Conservation (phyloP, 208 protist species). For the Porcisia deanei region DNA sequence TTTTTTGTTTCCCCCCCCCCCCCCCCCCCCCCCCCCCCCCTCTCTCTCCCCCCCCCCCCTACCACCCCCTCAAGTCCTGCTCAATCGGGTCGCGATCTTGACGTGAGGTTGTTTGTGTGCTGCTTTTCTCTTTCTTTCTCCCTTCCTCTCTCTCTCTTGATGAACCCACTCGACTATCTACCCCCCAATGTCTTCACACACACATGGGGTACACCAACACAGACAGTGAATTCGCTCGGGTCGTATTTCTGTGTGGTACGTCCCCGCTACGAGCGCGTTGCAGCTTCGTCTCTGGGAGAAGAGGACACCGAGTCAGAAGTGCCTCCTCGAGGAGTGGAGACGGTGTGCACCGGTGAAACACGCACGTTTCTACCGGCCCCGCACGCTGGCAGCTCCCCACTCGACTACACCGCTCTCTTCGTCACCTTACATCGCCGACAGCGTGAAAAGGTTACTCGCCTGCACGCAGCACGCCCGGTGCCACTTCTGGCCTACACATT, state of each 20-base stretch:
- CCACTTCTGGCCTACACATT: slow-evolving; percentile 11
- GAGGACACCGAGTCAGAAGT: not conserved
- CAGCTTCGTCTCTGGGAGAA: not conserved
- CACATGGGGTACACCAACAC: slow-evolving; percentile 14
- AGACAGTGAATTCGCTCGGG: slow-evolving; percentile 4
- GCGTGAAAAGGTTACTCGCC: slow-evolving; percentile 16
- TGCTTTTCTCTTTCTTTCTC: not conserved
- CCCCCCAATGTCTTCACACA: slow-evolving; percentile 11
- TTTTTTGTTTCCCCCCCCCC: not conserved
- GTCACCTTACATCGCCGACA: slow-evolving; percentile 18
- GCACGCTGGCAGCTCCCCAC: slow-evolving; percentile 29
- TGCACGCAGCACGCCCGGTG: slow-evolving; percentile 10
- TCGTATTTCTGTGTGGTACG: slow-evolving; percentile 16
- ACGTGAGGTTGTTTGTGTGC: not conserved
- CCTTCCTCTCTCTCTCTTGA: slow-evolving; percentile 4
- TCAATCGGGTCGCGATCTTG: not conserved
- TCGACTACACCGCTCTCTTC: slow-evolving; percentile 33
- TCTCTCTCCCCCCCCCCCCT: not conserved
- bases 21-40: too few relatives aligned
- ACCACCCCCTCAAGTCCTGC: not conserved
- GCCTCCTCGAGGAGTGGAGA: not conserved
- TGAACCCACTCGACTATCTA: slow-evolving; percentile 23
- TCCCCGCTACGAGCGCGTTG: slow-evolving; percentile 7
- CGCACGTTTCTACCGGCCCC: slow-evolving; percentile 24
- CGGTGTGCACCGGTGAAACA: slow-evolving; percentile 14